Evolutionary conservation across 208 protist species (phyloP), one percentile per base, ranked within the genome.

Genomic region (Trypanosoma grayi): DNA sequence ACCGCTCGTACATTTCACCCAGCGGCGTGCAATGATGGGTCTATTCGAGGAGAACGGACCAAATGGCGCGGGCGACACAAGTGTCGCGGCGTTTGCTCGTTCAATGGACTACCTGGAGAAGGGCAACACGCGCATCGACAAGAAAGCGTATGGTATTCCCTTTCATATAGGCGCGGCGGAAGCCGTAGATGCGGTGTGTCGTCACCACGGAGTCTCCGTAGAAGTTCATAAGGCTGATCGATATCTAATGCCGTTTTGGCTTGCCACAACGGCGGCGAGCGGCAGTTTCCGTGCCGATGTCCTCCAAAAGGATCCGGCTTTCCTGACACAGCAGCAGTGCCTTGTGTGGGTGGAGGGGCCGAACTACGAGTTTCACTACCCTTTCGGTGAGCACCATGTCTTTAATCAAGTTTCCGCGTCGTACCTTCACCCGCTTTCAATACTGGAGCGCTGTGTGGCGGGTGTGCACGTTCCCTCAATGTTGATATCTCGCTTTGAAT

Each of bases 381-480:
- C 89, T 2, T 93, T 95, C 64, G 89, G 79, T 4, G 89, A 95
- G 63, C 83, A 79, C 62, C 71, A 89, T 59, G 63, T 79, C 3
- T 70, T 85, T 20, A 95, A 93, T 74, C 89, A 95, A 48, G 65
- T 92, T 20, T 92, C 77, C 44, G 85, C 86, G 25, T 91, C 85
- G 10, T 95, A 95, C 54, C 65, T 83, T 18, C 76, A 92, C 71
- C 86, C 89, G 5, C 69, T 87, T 14, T 43, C 58, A 4, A 69
- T 85, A 16, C 81, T 93, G 30, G 86, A 95, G 68, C 34, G 52
- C 6, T 93, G 85, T 63, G 40, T 93, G 31, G 52, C 71, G 0
- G 89, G 85, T n/a, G 79, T 76, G 9, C 89, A 95, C 48, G 73
- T 95, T 6, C 86, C 89, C 11, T 93, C 89, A 30, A 95, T 95